Base-by-base conservation (phyloP, 257 asterid genomes). In the Solanum dulcamara region DNA sequence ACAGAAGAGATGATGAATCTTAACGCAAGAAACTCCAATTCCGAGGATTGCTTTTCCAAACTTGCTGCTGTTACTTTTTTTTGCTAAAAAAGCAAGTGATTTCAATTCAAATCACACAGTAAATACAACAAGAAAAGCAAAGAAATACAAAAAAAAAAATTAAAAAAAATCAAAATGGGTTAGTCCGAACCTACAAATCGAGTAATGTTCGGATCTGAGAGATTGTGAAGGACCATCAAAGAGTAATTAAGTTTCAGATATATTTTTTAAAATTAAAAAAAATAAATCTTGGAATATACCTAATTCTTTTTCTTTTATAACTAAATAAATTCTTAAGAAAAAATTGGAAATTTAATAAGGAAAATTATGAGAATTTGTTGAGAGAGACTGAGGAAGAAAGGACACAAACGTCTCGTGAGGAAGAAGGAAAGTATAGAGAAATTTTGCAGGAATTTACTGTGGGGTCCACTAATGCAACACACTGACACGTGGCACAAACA, bases 141-240 rank as follows among this genome's bases (percentile, higher is more conserved):
- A 24, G n/a, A 30, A 32, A 84, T 10, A n/a, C 11, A 71, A 37
- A 13, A 55, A 80, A 72, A 28, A 13, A 60, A 68, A 67, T 11
- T 48, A 48, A 51, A 7, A 44, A 8, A 51, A 57, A 81, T 75
- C 48, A 13, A 71, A 84, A 50, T 64, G 85, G 57, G 70, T 33
- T 53, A 81, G 82, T 75, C 84, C 37, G 32, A 81, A 48, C 33
- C 37, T 55, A 22, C 83, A 79, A 26, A 64, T 33, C 64, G 90
- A 88, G 93, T 85, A 53, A 88, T 84, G 88, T 87, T 85, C 92
- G 92, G 94, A 89, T 93, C 95, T 89, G 90, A 66, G 81, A 40
- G 80, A 89, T 85, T 84, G 90, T 92, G 92, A 86, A 70, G 84
- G 66, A 84, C 90, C 90, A 72, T 72, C 55, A 72, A 72, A 70